These are phyloP conservation scores for Tremella mesenterica DNA, from an alignment of 768 basidiomycete genomes.

Conservation along the genomic window DNA sequence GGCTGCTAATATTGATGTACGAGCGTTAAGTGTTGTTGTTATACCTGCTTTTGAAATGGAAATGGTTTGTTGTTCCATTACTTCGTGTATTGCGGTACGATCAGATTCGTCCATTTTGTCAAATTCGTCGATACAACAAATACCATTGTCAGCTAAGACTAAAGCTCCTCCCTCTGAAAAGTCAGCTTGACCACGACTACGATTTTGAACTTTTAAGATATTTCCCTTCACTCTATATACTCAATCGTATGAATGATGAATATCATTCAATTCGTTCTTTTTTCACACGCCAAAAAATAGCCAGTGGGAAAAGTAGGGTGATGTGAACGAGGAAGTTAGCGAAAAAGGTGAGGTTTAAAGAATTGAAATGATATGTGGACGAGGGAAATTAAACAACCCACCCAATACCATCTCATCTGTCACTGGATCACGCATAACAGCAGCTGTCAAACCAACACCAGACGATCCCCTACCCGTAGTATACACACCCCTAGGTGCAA, in stretches of 20 bases:
- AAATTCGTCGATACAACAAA: constrained; percentile 99
- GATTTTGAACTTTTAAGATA: too few relatives aligned
- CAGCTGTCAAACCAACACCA: constrained; percentile 95
- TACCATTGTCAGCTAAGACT: constrained; percentile 96
- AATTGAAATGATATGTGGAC: too few relatives aligned
- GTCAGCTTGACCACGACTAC: constrained; percentile 5
- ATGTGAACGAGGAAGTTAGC: too few relatives aligned
- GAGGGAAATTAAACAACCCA: constrained; percentile 46
- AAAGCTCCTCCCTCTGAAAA: constrained; percentile 92
- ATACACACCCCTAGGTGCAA: constrained; percentile 94
- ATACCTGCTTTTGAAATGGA: constrained; percentile 54
- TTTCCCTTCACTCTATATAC: too few relatives aligned
- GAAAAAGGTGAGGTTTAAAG: too few relatives aligned
- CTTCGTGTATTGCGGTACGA: constrained; percentile 96
- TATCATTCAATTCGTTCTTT: too few relatives aligned
- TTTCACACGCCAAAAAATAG: too few relatives aligned
- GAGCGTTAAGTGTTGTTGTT: constrained; percentile 52
- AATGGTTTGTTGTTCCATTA: constrained; percentile 67
- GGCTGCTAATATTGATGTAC: constrained; percentile 65
- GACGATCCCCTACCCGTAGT: constrained; percentile 98
- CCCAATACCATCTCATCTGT: constrained; percentile 99
- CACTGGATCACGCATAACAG: constrained; percentile 97
- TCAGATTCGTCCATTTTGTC: constrained; percentile 99
- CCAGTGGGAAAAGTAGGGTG: too few relatives aligned
- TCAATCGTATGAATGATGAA: too few relatives aligned